Evolutionary conservation across 305 asterid genomes (phyloP).

Genomic region (Fraxinus nigra): DNA sequence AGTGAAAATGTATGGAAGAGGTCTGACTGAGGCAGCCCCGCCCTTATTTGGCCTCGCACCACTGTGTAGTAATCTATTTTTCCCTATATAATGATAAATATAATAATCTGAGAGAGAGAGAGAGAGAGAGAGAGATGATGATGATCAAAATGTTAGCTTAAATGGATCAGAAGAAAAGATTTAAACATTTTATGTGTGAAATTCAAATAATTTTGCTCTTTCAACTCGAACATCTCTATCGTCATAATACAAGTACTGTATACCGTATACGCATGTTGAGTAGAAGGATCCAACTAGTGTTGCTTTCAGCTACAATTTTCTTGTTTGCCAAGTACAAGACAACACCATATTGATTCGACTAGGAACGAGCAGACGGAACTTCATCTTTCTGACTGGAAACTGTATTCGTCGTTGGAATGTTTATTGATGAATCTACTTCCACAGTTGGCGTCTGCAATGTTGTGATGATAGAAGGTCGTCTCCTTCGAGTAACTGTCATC

Average conservation of each 20-base stretch:
- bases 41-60: not conserved
- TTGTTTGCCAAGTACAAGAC: not conserved
- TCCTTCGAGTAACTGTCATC: constrained; percentile 80
- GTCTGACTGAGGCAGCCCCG: not conserved
- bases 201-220: not conserved
- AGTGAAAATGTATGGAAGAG: not conserved
- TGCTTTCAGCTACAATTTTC: not conserved
- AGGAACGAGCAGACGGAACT: constrained; percentile 41
- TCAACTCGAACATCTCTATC: not conserved
- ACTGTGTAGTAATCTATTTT: not conserved
- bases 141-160: not conserved
- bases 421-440: constrained; percentile 38
- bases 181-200: not conserved
- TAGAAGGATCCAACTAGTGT: not conserved
- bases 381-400: constrained; percentile 41
- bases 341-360: constrained; percentile 7
- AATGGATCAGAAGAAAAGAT: not conserved
- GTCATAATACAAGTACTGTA: not conserved
- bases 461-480: constrained; percentile 59
- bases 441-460: constrained; percentile 45
- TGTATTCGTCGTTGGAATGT: constrained; percentile 29
- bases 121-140: not conserved
- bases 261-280: not conserved
- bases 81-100: not conserved
- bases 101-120: not conserved